Percentiles rank a stretch among this genome's conserved stretches.
Conservation (phyloP, 192 early-diverging fungal species). For the Mortierella hygrophila region DNA sequence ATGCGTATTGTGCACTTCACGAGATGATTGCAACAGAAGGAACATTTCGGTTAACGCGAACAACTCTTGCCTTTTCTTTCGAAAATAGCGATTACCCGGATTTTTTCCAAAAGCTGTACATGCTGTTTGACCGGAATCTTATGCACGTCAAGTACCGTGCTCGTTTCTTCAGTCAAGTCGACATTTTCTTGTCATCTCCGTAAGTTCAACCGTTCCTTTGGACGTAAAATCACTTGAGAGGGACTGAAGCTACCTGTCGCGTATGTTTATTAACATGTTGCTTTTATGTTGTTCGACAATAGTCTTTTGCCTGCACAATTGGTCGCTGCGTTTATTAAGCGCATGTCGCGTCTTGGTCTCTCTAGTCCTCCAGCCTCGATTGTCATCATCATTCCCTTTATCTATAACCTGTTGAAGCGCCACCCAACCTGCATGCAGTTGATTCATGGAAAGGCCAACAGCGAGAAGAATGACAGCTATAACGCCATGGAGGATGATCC, state of each 20-base stretch:
- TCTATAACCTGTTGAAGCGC: slow-evolving; percentile 92
- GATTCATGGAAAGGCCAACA: slow-evolving; percentile 77
- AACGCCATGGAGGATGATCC: slow-evolving; percentile 77
- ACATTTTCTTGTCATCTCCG: slow-evolving; percentile 90
- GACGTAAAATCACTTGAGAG: not conserved
- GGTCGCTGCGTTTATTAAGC: slow-evolving; percentile 94
- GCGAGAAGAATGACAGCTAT: slow-evolving; percentile 65
- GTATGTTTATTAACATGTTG: slow-evolving; percentile 4
- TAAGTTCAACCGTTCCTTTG: slow-evolving; percentile 50
- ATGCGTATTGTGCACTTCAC: not conserved
- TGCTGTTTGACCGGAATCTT: slow-evolving; percentile 88
- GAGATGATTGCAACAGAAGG: not conserved
- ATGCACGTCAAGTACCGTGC: slow-evolving; percentile 96
- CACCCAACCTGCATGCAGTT: slow-evolving; percentile 92
- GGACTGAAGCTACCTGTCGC: not conserved
- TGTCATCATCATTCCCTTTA: slow-evolving; percentile 88
- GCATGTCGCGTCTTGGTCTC: slow-evolving; percentile 86
- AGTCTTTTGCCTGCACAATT: slow-evolving; percentile 91
- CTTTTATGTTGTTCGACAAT: not conserved
- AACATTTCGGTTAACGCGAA: not conserved
- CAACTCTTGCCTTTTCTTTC: not conserved
- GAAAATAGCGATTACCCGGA: slow-evolving; percentile 91
- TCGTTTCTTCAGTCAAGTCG: slow-evolving; percentile 92
- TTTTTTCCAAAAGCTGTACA: slow-evolving; percentile 96
- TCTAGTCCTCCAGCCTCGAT: slow-evolving; percentile 88